Conservation (phyloP, 176 grass and related monocot genomes). For the Tuctoria greenei region DNA sequence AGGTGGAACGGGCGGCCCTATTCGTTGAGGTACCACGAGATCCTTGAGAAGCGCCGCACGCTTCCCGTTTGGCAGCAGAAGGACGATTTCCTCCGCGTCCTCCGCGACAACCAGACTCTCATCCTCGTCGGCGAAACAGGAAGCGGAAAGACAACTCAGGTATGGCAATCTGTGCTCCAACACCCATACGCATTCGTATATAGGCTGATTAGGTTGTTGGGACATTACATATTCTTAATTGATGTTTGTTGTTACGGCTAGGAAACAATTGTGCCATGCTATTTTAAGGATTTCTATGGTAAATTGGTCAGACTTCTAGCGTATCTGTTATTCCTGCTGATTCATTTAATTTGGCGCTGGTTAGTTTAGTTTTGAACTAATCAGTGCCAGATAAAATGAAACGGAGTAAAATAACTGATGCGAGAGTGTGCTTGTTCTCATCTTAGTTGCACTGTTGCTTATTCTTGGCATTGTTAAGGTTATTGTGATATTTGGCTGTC, state of each 20-base stretch:
- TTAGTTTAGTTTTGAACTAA: no score
- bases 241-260: neutral
- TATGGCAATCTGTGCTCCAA: slow-evolving; percentile 10
- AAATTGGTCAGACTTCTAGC: slow-evolving; percentile 2
- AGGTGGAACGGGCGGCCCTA: slow-evolving; percentile 84
- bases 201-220: neutral
- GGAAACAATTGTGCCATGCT: neutral
- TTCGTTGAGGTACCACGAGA: slow-evolving; percentile 71
- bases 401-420: neutral
- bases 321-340: no score
- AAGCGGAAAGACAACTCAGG: slow-evolving; percentile 99
- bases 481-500: neutral
- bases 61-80: slow-evolving; percentile 99
- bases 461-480: neutral
- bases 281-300: neutral
- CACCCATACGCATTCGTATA: slow-evolving; percentile 1
- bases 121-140: slow-evolving; percentile 95
- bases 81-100: slow-evolving; percentile 71
- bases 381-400: no score
- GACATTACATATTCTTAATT: neutral
- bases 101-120: slow-evolving; percentile 76
- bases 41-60: slow-evolving; percentile 79
- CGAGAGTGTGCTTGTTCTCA: neutral
- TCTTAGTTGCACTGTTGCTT: neutral
- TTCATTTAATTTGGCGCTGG: no score